Base-by-base conservation (phyloP, 2,329 filamentous ascomycete species). In the Aspergillus quadricinctus region DNA sequence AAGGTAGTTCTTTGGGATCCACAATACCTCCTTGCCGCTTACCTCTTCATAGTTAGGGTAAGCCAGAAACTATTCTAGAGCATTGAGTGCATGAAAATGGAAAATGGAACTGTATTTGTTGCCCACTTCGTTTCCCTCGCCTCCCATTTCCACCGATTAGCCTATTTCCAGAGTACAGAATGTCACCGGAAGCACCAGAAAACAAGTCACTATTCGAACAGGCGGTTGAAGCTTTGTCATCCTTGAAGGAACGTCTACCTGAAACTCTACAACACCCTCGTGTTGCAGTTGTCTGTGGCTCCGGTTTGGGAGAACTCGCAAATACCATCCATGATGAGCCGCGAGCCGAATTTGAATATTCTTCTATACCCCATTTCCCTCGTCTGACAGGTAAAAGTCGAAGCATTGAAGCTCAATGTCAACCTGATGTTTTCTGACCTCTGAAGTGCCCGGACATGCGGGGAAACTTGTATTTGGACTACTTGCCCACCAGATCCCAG, bases 381-480 rank as follows among this genome's bases (percentile, higher is more conserved):
- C 72, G 75, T 56, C 81, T 81, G 56, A 86, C 83, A 54, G 84
- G 84, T 87, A 71, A 60, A 60, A 25, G 25, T 37, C 41, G 6
- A 25, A n/a, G 41, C 25, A 21, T 21, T 41, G 19, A 27, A 28
- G 19, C 48, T 56, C 35, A 52, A 27, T 31, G 4, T 19, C 3
- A 21, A 7, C 21, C 43, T 27, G 4, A 21, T 19, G 23, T 17
- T 28, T 40, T n/a, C 59, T 69, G 29, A 66, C 49, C 27, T 46
- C n/a, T 5, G 45, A 60, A 76, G 75, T 86, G 17, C 72, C 77
- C 49, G 85, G 85, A 31, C 85, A 88, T 79, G 83, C 81, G 57
- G 84, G 85, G 49, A 86, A 85, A 67, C 77, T 88, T 56, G 81
- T 88, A 8, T 87, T 87, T 70, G 84, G 84, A 17, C 76, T 81